These are phyloP conservation scores for Podospora bellae-mahoneyi DNA, from an alignment of 495 filamentous ascomycete genomes.

Conservation along the genomic window DNA sequence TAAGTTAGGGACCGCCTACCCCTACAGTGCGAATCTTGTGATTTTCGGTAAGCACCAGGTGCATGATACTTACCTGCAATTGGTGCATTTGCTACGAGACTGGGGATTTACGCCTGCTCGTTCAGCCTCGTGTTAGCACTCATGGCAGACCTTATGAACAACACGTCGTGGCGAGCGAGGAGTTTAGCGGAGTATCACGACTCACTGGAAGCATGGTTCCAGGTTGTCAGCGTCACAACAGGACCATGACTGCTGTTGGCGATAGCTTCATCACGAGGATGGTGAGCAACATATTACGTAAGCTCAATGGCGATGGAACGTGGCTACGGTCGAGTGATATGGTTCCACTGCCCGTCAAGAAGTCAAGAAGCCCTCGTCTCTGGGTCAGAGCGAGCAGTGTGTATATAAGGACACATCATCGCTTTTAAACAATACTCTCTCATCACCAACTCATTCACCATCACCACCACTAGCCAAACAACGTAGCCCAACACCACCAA, in stretches of 20 bases:
- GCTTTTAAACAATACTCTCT: too few species aligned
- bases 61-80: not conserved
- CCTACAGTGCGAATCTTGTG: not conserved
- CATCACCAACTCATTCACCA: not conserved
- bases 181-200: too few species aligned
- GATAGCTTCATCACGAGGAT: not conserved
- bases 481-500: not conserved
- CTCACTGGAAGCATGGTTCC: not conserved
- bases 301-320: too few species aligned
- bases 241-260: not conserved
- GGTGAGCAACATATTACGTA: not conserved
- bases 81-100: not conserved
- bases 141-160: too few species aligned
- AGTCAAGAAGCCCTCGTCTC: too few species aligned
- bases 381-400: too few species aligned
- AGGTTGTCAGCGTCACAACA: not conserved
- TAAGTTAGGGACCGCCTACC: not conserved
- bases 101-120: not conserved
- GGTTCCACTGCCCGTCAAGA: too few species aligned
- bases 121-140: not conserved
- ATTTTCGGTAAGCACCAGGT: too few species aligned
- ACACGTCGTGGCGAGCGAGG: too few species aligned
- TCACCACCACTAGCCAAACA: not conserved
- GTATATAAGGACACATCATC: too few species aligned
- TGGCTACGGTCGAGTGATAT: too few species aligned